A percentile compares a stretch with the other conserved stretches of the same genome.
phyloP scores from a whole-genome alignment of 768 basidiomycete species.

The Rhodosporidiobolus sp. region DNA sequence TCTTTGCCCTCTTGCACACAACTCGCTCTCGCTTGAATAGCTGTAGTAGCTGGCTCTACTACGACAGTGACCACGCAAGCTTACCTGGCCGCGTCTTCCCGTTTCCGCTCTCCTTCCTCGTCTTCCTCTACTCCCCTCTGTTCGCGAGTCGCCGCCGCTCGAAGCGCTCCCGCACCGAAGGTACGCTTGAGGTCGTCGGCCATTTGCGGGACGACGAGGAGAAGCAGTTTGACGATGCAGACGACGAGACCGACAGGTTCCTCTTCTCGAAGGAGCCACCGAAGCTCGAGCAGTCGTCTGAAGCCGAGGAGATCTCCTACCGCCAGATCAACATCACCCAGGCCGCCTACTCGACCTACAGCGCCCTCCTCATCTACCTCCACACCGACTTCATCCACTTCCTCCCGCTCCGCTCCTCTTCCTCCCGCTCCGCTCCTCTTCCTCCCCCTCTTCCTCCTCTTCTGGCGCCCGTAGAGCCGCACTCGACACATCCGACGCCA shows the following conservation, averaged over 20 bases:
- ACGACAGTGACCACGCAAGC: no score
- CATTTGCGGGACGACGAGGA: not conserved
- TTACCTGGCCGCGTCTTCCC: no score
- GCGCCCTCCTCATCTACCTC: slow-evolving; percentile 13
- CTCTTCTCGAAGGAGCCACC: not conserved
- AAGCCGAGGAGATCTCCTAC: not conserved
- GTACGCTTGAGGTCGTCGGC: no score
- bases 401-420: no score
- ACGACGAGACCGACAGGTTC: slow-evolving; percentile 10
- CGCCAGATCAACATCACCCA: slow-evolving; percentile 9
- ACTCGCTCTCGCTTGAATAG: no score
- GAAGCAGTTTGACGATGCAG: not conserved
- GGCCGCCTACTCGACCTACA: slow-evolving; percentile 6
- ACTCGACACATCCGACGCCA: not conserved
- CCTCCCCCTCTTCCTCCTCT: no score
- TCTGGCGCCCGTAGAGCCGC: not conserved
- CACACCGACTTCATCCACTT: not conserved
- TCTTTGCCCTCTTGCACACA: no score
- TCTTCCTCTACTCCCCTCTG: not conserved
- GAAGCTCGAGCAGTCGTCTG: not conserved
- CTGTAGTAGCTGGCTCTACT: no score
- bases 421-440: not conserved
- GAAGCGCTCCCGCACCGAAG: not conserved
- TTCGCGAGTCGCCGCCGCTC: not conserved
- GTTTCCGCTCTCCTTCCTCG: no score